Evolutionary conservation across 257 asterid genomes (phyloP).

Genomic region (Jaltomata sinuosa): DNA sequence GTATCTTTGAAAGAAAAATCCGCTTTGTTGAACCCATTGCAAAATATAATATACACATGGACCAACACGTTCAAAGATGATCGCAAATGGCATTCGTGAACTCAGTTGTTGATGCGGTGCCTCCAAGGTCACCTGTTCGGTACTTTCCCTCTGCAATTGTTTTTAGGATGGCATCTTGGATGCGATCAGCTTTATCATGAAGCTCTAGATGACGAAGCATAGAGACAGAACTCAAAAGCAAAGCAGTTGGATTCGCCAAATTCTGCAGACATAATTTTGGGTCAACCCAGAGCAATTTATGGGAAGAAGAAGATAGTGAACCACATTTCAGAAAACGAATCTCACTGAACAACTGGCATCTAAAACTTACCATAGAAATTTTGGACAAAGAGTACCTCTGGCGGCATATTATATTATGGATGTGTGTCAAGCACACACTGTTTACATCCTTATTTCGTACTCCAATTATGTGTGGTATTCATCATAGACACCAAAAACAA

Average conservation of each 20-base stretch:
- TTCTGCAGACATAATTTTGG: conserved; percentile 32
- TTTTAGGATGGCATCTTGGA: conserved; percentile 70
- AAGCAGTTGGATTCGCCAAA: conserved; percentile 93
- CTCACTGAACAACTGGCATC: not conserved
- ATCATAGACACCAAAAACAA: not conserved
- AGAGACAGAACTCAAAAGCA: conserved; percentile 75
- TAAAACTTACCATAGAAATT: not conserved
- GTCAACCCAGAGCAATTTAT: not conserved
- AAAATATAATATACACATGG: conserved; percentile 10
- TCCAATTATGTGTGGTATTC: not conserved
- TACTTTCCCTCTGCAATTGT: conserved; percentile 90
- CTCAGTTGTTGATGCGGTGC: conserved; percentile 66
- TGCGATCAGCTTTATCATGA: conserved; percentile 68
- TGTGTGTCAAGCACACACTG: not conserved
- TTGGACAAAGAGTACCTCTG: not conserved
- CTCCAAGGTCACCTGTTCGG: conserved; percentile 92
- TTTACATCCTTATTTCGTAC: not conserved
- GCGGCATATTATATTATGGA: not conserved
- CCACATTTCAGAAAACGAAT: not conserved
- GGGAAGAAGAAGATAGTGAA: not conserved
- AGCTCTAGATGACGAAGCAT: conserved; percentile 80
- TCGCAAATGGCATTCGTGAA: conserved; percentile 87
- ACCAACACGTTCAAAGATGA: conserved; percentile 39
- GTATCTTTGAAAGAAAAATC: not conserved
- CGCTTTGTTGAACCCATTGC: conserved; percentile 13